These are phyloP conservation scores for Calamus simplicifolius DNA, from an alignment of 176 grass and related monocot species.

Conservation along the genomic window DNA sequence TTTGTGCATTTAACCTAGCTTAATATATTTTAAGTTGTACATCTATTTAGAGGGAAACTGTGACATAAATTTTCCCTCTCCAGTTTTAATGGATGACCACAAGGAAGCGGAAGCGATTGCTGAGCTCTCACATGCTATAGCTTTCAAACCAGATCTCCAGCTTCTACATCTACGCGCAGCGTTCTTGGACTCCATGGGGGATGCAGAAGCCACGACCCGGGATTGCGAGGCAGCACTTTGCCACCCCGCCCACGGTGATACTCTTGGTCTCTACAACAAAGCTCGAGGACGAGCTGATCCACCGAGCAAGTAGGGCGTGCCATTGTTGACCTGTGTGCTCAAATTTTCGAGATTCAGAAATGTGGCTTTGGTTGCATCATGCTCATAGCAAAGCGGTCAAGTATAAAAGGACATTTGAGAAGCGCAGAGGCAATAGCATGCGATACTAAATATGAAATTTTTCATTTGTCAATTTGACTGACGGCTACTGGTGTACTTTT, in stretches of 20 bases:
- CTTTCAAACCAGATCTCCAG: slow-evolving; percentile 53
- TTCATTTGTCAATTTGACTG: slow-evolving; percentile 5
- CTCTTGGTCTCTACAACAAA: slow-evolving; percentile 74
- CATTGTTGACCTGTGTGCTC: too few relatives aligned
- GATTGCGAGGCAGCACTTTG: slow-evolving; percentile 91
- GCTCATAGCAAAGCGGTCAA: too few relatives aligned
- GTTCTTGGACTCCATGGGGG: slow-evolving; percentile 66
- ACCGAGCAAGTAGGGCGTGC: slow-evolving; percentile 6
- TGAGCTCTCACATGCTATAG: slow-evolving; percentile 37
- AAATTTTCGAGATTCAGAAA: too few relatives aligned
- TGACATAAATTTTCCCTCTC: too few relatives aligned
- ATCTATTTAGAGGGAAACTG: too few relatives aligned
- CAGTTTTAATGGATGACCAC: too few relatives aligned
- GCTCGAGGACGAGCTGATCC: slow-evolving; percentile 32
- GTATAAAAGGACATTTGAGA: too few relatives aligned
- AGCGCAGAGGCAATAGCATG: slow-evolving; percentile 2
- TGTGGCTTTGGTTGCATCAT: too few relatives aligned
- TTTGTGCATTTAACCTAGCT: too few relatives aligned
- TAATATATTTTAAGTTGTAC: too few relatives aligned
- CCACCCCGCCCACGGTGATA: slow-evolving; percentile 62
- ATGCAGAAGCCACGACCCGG: slow-evolving; percentile 35
- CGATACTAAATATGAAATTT: slow-evolving; percentile 5
- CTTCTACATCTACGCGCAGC: slow-evolving; percentile 81
- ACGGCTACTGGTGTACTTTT: slow-evolving; percentile 14
- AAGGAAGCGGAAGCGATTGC: slow-evolving; percentile 22